Base-by-base conservation (phyloP, 2,329 filamentous ascomycete species). In the Fusarium redolens region DNA sequence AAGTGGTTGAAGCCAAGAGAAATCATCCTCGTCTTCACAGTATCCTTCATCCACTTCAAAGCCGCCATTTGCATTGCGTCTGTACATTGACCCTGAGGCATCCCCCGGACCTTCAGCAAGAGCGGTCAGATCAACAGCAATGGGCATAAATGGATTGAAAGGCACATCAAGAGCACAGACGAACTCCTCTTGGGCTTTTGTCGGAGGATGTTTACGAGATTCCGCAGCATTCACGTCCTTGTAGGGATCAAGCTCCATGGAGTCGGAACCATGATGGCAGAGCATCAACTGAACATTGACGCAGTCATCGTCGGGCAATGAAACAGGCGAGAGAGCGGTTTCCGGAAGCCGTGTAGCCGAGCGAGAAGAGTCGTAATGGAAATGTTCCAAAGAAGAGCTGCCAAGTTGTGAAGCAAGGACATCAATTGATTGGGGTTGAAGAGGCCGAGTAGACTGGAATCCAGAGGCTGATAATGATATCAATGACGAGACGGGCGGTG, bases 11-110 rank as follows among this genome's bases (percentile, higher is more conserved):
- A 80, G 61, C 78, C 78, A 80, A 18, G 72, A 61, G 35, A 77
- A 70, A 41, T 79, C 75, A 14, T 78, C 77, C 1, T 71, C 66
- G 1, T 73, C 72, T 44, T 78, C 79, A 54, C 69, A 75, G 47
- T 74, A 79, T 40, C 77, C 78, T 51, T 80, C 79, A 25, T 80
- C 79, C 8, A 76, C 79, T 43, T 80, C 75, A 7, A 78, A 57
- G 38, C 62, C 63, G 20, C 48, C 41, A 13, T 52, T 54, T 14
- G 58, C 44, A 22, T 61, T 52, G 18, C 66, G 61, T 13, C 62
- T 59, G 43, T 50, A 61, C 4, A 50, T 30, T n/a, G 72, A 57
- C 10, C 13, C 55, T 38, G 57, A 35, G 31, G 37, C 14, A 61
- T 41, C 25, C 28, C 35, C 37, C 50, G 41, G 51, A 18, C 45